Base-by-base conservation (phyloP, 2,329 filamentous ascomycete species). In the Verticillium isaacii region DNA sequence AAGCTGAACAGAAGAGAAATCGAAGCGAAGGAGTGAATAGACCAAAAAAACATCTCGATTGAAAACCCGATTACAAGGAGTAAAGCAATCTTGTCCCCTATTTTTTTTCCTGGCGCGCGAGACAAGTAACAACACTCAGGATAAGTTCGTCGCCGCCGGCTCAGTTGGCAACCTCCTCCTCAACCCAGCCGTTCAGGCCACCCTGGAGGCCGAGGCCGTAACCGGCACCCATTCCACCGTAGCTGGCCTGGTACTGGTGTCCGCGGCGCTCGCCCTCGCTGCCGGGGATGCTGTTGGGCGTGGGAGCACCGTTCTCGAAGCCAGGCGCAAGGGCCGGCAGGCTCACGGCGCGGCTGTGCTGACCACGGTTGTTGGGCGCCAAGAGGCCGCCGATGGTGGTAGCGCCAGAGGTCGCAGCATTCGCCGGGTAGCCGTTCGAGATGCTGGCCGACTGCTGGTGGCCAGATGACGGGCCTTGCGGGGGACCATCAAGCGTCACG, bases 271-370 rank as follows among this genome's bases (percentile, higher is more conserved):
- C 82, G 45, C 80, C 80, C 32, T 83, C 82, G 59, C 76, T 74
- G 17, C 80, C 80, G 19, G 78, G 76, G 23, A 79, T 71, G 66
- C 80, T 80, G 68, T 78, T 79, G 50, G 80, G 79, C 73, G 80
- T 83, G 65, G 77, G 81, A 61, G 80, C 80, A 54, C 84, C 83
- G 60, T 87, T 87, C 73, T 88, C 84, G 60, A 87, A 85, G 17
- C 84, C 85, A 19, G 86, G 85, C 0, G 85, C 86, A 60, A 90
- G 82, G 5, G 84, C 86, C 1, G 95, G 95, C 70, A 99, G 80
- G 73, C 93, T 97, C 63, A 97, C 92, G 37, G 95, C 93, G 41
- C 95, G 89, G 71, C 87, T 94, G 75, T 89, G 86, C 65, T 85
- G 84, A 36, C 82, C 79, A 37, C 86, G 82, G 60, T 85, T 88